Percentiles rank a stretch among this genome's conserved stretches.
Evolutionary conservation across 164 flowering plant genomes (phyloP).

Genomic region (Litsea cubeba): DNA sequence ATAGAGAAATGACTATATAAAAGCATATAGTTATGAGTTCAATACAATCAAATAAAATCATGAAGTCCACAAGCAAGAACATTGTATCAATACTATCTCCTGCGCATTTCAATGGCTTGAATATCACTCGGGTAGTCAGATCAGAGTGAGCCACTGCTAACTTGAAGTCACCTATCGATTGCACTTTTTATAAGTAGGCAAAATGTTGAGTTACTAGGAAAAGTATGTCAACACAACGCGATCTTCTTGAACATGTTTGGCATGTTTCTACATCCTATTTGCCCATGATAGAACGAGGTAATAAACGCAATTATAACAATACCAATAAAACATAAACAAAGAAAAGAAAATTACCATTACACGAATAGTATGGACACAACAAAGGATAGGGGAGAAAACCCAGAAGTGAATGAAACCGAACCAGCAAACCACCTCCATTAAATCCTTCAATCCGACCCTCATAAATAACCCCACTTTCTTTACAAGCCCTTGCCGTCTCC

Average conservation of each 20-base stretch:
- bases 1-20: neutral
- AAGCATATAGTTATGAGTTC: neutral
- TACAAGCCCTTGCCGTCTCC: slow-evolving; percentile 70
- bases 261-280: neutral
- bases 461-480: slow-evolving; percentile 49
- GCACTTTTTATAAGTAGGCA: too few species aligned
- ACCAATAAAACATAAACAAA: neutral
- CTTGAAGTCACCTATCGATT: neutral
- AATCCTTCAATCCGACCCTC: slow-evolving; percentile 67
- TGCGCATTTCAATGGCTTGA: neutral
- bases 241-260: neutral
- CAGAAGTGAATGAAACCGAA: slow-evolving; percentile 69
- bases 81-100: neutral
- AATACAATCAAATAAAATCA: neutral
- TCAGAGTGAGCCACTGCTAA: neutral
- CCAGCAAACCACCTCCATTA: slow-evolving; percentile 81
- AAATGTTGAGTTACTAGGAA: neutral
- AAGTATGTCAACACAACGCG: neutral
- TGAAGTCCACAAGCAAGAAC: neutral
- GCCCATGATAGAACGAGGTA: neutral
- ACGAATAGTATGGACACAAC: slow-evolving; percentile 66
- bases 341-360: slow-evolving; percentile 50
- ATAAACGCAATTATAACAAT: neutral
- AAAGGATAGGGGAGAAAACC: slow-evolving; percentile 88
- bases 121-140: neutral